Base-by-base conservation (phyloP, 345 rosid genomes). In the Raphanus raphanistrum region DNA sequence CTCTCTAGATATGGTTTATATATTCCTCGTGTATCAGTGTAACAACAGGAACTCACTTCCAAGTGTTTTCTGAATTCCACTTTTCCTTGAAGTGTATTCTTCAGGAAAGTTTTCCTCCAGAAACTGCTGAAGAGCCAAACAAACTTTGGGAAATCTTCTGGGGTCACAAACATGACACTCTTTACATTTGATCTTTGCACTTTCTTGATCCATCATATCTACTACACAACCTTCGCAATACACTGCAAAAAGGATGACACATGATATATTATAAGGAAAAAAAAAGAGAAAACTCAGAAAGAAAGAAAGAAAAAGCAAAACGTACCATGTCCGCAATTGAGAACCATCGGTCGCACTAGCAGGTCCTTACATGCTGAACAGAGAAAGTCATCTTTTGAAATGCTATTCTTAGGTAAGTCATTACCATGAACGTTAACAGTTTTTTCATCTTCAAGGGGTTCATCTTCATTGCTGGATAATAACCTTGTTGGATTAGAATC, bases 301-400 rank as follows among this genome's bases (percentile, higher is more conserved):
- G 45, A 17, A 16, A 21, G 25, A 48, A 1, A 74, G n/a, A n/a
- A 48, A 1, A 74, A 57, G 3, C 70, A 45, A n/a, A 48, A 13
- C 10, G 16, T 89, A 94, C 98, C 97, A 79, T 94, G 96, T 77
- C 97, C 96, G 63, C 94, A 94, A 73, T 94, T 92, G 77, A 92
- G 93, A 72, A 79, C 88, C 52, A 88, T 84, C 0, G 97, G 93
- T 69, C 61, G 84, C 50, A 84, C 73, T 16, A 88, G 88, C 69
- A 92, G 72, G 65, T 90, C 85, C 75, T 85, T 86, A 89, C 97
- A 94, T 61, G 87, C 82, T 60, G 80, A 8, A 81, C 97, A 92
- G n/a, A 82, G 85, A 71, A 85, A 84, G 80, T 90, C 94, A 10
- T 73, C 77, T 76, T 71, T 66, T 29, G 88, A 84, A 72, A 89